These are phyloP conservation scores for Xerocomellus dryophilus DNA, from an alignment of 768 basidiomycete species.

Conservation along the genomic window DNA sequence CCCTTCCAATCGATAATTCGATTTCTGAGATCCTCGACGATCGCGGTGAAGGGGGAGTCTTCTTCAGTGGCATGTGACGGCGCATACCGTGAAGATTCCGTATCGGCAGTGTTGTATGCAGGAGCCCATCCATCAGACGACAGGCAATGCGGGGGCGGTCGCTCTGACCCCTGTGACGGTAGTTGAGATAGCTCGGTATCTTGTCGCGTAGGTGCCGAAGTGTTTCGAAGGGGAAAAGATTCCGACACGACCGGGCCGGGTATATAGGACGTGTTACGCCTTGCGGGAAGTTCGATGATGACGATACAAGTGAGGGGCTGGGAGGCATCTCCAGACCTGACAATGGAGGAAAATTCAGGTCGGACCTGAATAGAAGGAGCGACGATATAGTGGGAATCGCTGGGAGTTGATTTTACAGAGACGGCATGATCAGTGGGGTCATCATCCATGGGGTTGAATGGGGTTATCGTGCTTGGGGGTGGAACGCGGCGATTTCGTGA, in stretches of 20 bases:
- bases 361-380: conserved; percentile 92
- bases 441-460: conserved; percentile 75
- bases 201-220: conserved; percentile 18
- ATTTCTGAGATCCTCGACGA: conserved; percentile 84
- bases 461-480: conserved; percentile 22
- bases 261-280: conserved; percentile 49
- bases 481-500: conserved; percentile 34
- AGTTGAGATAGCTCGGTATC: conserved; percentile 23
- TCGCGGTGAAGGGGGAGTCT: conserved; percentile 74
- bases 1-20: conserved; percentile 97
- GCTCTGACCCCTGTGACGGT: conserved; percentile 11
- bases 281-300: conserved; percentile 85
- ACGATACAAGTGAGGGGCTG: conserved; percentile 94
- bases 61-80: conserved; percentile 41
- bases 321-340: conserved; percentile 62
- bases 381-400: conserved; percentile 69
- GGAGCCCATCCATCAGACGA: conserved; percentile 26
- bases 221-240: conserved; percentile 37
- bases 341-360: conserved; percentile 83
- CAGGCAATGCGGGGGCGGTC: conserved; percentile 15
- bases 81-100: conserved; percentile 31
- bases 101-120: conserved; percentile 30
- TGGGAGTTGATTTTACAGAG: conserved; percentile 47
- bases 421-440: conserved; percentile 70
- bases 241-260: conserved; percentile 56